phyloP scores from a whole-genome alignment of 108 stramenopile species.

The Skeletonema potamos region DNA sequence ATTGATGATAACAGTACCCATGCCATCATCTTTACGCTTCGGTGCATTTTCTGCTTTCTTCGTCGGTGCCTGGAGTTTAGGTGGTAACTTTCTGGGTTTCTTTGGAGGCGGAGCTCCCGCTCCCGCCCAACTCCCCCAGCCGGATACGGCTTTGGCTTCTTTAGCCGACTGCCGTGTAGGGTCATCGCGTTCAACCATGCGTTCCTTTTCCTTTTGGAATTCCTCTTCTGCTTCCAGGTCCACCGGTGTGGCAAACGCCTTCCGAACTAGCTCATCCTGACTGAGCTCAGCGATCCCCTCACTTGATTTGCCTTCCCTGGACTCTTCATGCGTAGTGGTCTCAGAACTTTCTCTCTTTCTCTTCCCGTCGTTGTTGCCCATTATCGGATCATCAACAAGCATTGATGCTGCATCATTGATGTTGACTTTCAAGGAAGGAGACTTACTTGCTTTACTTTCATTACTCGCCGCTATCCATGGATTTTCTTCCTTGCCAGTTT shows the following conservation, averaged over 20 bases:
- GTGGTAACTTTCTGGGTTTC: constrained; percentile 63
- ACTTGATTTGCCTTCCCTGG: constrained; percentile 1
- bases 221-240: constrained; percentile 87
- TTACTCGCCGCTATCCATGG: constrained; percentile 39
- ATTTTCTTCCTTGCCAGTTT: constrained; percentile 27
- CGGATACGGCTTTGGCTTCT: constrained; percentile 55
- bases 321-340: not conserved
- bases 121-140: constrained; percentile 93
- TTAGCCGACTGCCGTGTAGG: constrained; percentile 61
- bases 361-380: constrained; percentile 6
- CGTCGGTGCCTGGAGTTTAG: constrained; percentile 57
- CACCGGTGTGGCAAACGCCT: constrained; percentile 87
- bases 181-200: constrained; percentile 72
- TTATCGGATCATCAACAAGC: constrained; percentile 29
- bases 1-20: constrained; percentile 89
- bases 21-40: constrained; percentile 77
- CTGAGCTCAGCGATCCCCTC: constrained; percentile 37
- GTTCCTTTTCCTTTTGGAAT: constrained; percentile 89
- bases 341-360: constrained; percentile 1
- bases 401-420: constrained; percentile 45
- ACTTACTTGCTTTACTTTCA: constrained; percentile 14
- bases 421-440: constrained; percentile 18
- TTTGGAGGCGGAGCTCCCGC: constrained; percentile 75
- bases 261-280: constrained; percentile 90
- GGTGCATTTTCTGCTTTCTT: constrained; percentile 47